phyloP scores from a whole-genome alignment of 106 monocot species.

The Apostasia ramifera region DNA sequence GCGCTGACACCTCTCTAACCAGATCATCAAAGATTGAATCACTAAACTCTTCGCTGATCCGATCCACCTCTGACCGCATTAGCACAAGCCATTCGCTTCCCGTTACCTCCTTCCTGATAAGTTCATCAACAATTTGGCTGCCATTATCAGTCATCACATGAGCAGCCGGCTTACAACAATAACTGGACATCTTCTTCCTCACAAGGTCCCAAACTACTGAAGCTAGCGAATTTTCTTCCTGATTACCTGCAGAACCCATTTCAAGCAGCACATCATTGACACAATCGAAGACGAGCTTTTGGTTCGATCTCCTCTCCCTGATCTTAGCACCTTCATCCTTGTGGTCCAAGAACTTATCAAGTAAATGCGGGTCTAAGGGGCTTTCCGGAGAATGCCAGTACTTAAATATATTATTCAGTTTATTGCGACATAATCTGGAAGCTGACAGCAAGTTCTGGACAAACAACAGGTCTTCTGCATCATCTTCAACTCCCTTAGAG shows the following conservation, averaged over 20 bases:
- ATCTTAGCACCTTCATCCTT: slow-evolving; percentile 28
- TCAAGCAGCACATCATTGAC: slow-evolving; percentile 34
- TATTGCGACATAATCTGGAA: slow-evolving; percentile 33
- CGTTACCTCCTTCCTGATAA: slow-evolving; percentile 35
- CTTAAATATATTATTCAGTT: slow-evolving; percentile 5
- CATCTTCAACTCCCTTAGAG: slow-evolving; percentile 35
- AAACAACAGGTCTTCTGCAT: slow-evolving; percentile 26
- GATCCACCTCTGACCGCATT: slow-evolving; percentile 20
- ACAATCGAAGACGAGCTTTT: slow-evolving; percentile 46
- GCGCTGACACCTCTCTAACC: slow-evolving; percentile 31
- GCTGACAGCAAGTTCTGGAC: slow-evolving; percentile 42
- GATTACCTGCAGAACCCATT: slow-evolving; percentile 3
- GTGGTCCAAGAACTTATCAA: slow-evolving; percentile 31
- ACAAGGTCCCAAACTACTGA: slow-evolving; percentile 22
- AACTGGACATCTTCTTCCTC: slow-evolving; percentile 10
- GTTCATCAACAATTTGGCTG: slow-evolving; percentile 17
- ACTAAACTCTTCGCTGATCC: slow-evolving; percentile 28
- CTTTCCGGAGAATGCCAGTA: slow-evolving; percentile 51
- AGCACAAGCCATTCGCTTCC: slow-evolving; percentile 27
- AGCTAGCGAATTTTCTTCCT: background rate
- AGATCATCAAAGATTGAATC: slow-evolving; percentile 39
- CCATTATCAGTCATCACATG: slow-evolving; percentile 11
- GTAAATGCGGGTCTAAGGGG: slow-evolving; percentile 45
- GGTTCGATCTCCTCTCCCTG: slow-evolving; percentile 33
- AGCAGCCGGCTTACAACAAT: background rate